A percentile compares a stretch with the other conserved stretches of the same genome.
Conservation (phyloP, 345 rosid species). For the Melaleuca alternifolia region DNA sequence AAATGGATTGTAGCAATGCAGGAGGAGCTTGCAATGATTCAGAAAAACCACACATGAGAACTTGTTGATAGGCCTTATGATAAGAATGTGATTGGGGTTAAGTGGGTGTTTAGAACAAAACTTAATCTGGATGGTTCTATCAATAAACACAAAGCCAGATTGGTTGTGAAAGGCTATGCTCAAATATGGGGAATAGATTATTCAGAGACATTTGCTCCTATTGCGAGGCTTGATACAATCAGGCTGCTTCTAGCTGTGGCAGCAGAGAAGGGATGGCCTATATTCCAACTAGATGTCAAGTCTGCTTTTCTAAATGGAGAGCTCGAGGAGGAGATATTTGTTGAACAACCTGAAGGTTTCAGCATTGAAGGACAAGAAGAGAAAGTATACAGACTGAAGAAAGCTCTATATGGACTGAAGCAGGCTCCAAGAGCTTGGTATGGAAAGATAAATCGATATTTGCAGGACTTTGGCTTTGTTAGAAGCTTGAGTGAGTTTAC, state of each 20-base stretch:
- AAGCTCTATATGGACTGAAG: neutral
- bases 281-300: constrained; percentile 3
- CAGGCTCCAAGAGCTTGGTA: neutral
- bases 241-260: neutral
- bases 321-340: neutral
- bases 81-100: neutral
- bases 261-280: neutral
- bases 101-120: neutral
- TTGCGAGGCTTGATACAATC: neutral
- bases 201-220: neutral
- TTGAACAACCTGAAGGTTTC: neutral
- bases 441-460: neutral
- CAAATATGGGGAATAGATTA: neutral
- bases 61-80: neutral
- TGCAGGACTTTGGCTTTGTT: neutral
- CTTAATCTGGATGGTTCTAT: neutral
- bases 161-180: constrained; percentile 1
- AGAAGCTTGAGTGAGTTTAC: neutral
- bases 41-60: neutral
- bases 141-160: neutral
- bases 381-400: neutral
- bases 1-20: neutral
- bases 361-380: neutral
- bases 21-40: neutral
- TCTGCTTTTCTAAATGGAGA: neutral